Base-by-base conservation (phyloP, 441 rosid genomes). In the Erodium texanum region DNA sequence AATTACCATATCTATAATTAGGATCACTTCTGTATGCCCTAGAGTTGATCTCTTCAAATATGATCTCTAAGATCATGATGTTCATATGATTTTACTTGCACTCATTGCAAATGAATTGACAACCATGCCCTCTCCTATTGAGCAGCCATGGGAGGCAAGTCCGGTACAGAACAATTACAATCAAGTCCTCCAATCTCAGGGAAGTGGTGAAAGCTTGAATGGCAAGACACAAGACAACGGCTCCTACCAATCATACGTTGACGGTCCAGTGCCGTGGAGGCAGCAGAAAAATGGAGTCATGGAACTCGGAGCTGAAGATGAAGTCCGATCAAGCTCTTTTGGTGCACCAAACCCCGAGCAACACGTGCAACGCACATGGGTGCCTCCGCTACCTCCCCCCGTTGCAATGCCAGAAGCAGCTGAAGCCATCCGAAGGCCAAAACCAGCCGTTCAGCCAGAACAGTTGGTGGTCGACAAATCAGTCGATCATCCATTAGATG, bases 371-470 rank as follows among this genome's bases (percentile, higher is more conserved):
- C 85, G 90, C 14, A 20, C 84, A 32, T 93, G 97, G 97, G 93
- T 90, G 71, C 98, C 97, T 66, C 98, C 98, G 19, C 97, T 80
- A 73, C 92, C 95, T 64, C 98, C 97, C 6, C 95, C 96, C 52
- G 88, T 93, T 68, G 93, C 81, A 61, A 89, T 90, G 90, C 73
- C 92, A 27, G 96, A 87, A 83, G 97, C 97, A 69, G 97, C 87
- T 4, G 93, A 90, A 83, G 98, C 96, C 76, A 93, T 93, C 63
- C 80, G 93, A 54, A 82, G 89, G 56, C 94, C 94, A 5, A 90
- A 88, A 76, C 81, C 80, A 68, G 67, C 72, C 1, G 81, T 79
- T 71, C 84, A 72, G 67, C 81, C 76, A 68, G 98, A 92, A 71
- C 86, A 83, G 70, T 70, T 66, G 61, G 70, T 70, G 29, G 84